Conservation (phyloP, 2,329 filamentous ascomycete genomes). For the Penicillium sp. region DNA sequence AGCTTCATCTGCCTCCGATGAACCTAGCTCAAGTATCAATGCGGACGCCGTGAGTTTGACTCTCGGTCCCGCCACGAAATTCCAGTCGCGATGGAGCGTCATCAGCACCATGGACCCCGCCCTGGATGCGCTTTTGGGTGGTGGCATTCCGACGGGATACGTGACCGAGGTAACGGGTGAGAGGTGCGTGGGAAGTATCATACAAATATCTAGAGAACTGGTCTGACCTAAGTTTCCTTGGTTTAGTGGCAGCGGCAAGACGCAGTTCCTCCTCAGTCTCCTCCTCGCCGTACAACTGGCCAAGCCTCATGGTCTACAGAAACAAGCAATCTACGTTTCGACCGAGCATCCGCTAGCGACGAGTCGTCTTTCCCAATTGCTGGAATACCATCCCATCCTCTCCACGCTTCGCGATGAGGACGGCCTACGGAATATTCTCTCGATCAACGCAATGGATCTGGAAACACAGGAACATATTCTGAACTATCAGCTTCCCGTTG, state of each 20-base stretch:
- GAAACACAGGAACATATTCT: constrained; percentile 95
- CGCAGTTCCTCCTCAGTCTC: constrained; percentile 80
- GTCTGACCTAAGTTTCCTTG: constrained; percentile 7
- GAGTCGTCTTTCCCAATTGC: constrained; percentile 70
- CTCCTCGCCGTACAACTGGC: constrained; percentile 80
- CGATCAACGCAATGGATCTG: constrained; percentile 78
- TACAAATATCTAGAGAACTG: constrained; percentile 4
- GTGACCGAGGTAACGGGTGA: constrained; percentile 89
- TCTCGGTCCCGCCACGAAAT: constrained; percentile 24
- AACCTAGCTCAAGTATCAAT: constrained; percentile 22
- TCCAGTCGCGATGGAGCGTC: constrained; percentile 44
- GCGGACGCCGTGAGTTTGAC: constrained; percentile 15
- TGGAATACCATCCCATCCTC: constrained; percentile 61
- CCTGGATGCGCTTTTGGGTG: constrained; percentile 66
- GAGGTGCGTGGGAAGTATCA: constrained; percentile 49
- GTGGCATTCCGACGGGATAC: constrained; percentile 73
- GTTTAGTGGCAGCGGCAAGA: constrained; percentile 78
- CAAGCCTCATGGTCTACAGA: constrained; percentile 61
- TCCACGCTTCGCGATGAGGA: constrained; percentile 46
- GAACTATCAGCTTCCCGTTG: constrained; percentile 82
- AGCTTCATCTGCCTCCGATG: constrained; percentile 7
- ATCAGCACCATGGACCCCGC: constrained; percentile 75
- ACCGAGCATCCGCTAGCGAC: constrained; percentile 85
- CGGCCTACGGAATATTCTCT: constrained; percentile 69
- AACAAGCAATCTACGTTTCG: constrained; percentile 83